Evolutionary conservation across 164 flowering plant genomes (phyloP).

Genomic region (Taxillus chinensis): DNA sequence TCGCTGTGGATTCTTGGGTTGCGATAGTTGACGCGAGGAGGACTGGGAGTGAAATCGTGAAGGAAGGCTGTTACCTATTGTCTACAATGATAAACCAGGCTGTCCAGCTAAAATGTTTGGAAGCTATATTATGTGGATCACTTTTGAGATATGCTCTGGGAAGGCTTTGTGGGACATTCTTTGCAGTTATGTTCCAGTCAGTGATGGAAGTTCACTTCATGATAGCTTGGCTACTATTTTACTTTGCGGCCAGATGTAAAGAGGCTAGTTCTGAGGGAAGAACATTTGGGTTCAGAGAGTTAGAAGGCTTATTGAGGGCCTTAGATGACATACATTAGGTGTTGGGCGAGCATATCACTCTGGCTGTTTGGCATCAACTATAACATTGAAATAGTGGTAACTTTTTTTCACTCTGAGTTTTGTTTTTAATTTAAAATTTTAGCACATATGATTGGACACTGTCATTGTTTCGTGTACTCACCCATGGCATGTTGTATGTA

Average conservation of each 20-base stretch:
- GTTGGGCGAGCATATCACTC: slow-evolving; percentile 8
- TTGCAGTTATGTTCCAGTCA: slow-evolving; percentile 54
- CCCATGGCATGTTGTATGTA: slow-evolving; percentile 36
- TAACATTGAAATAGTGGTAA: slow-evolving; percentile 24
- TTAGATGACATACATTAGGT: slow-evolving; percentile 33
- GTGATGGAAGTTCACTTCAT: slow-evolving; percentile 71
- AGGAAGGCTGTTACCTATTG: slow-evolving; percentile 77
- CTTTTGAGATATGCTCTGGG: slow-evolving; percentile 42
- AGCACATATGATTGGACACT: slow-evolving; percentile 19
- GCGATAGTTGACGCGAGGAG: slow-evolving; percentile 66
- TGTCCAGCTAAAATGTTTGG: slow-evolving; percentile 61
- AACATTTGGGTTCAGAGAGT: slow-evolving; percentile 64
- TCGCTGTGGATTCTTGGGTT: slow-evolving; percentile 84
- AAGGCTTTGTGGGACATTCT: slow-evolving; percentile 32
- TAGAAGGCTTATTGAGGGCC: slow-evolving; percentile 55
- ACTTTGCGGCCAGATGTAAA: slow-evolving; percentile 60
- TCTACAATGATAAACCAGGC: slow-evolving; percentile 60
- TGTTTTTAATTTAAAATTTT: slow-evolving; percentile 10
- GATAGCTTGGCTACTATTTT: slow-evolving; percentile 85
- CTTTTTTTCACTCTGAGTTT: slow-evolving; percentile 20
- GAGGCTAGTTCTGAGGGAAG: slow-evolving; percentile 55
- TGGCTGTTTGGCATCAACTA: slow-evolving; percentile 13
- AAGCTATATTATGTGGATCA: slow-evolving; percentile 58
- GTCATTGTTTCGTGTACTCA: slow-evolving; percentile 25
- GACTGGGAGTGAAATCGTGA: slow-evolving; percentile 69